These are phyloP conservation scores for Coemansia umbellata DNA, from an alignment of 192 early-diverging fungal species.

Conservation along the genomic window DNA sequence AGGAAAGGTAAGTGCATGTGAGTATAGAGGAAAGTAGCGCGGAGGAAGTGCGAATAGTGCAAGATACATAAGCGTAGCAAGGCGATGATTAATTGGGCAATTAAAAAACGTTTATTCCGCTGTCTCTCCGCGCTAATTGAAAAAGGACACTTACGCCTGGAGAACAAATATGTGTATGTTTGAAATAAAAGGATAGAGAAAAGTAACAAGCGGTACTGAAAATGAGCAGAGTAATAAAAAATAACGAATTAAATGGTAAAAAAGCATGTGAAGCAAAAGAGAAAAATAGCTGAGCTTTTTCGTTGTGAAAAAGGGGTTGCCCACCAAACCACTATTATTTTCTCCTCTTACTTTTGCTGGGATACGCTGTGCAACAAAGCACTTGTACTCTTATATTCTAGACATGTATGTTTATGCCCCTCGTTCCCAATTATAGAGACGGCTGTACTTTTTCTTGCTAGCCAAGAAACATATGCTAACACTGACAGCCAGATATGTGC, in stretches of 20 bases:
- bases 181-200: slow-evolving; percentile 1
- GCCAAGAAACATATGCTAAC: too few relatives aligned
- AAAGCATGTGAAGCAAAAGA: not conserved
- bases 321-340: too few relatives aligned
- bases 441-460: too few relatives aligned
- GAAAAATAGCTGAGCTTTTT: not conserved
- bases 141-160: slow-evolving; percentile 12
- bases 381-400: too few relatives aligned
- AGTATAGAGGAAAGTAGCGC: not conserved
- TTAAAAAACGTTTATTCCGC: not conserved
- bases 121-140: not conserved
- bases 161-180: not conserved
- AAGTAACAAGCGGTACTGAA: slow-evolving; percentile 2
- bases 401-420: too few relatives aligned
- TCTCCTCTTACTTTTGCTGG: too few relatives aligned
- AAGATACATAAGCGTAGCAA: not conserved
- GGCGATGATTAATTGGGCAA: not conserved
- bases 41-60: too few relatives aligned
- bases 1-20: not conserved
- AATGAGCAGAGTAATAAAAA: slow-evolving; percentile 3
- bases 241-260: slow-evolving; percentile 1
- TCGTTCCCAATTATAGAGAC: too few relatives aligned
- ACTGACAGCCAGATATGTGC: too few relatives aligned
- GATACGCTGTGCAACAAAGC: too few relatives aligned
- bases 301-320: too few relatives aligned